These are phyloP conservation scores for Myochromella boudieri DNA, from an alignment of 768 basidiomycete genomes.

Conservation along the genomic window DNA sequence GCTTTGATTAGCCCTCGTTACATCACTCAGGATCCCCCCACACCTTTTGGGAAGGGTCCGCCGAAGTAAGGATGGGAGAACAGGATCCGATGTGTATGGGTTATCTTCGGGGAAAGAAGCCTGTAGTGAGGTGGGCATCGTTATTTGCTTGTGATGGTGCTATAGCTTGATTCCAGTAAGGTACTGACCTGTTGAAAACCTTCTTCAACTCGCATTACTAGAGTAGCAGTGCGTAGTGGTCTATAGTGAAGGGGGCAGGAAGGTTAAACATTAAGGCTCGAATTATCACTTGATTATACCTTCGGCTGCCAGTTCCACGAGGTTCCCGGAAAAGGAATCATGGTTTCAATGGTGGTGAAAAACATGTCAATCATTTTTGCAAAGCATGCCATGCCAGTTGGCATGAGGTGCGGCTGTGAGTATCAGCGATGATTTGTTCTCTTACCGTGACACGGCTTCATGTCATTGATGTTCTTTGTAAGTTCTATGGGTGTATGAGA, in stretches of 20 bases:
- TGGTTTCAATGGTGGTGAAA: conserved; percentile 1
- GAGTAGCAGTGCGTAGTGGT: no score
- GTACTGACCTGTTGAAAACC: conserved; percentile 59
- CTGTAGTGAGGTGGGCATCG: no score
- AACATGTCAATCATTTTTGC: conserved; percentile 8
- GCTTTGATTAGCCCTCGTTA: background rate
- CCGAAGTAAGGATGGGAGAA: conserved; percentile 59
- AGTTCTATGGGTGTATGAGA: no score
- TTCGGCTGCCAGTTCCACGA: no score
- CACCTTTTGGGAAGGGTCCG: conserved; percentile 52
- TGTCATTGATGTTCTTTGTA: no score
- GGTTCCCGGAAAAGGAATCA: background rate
- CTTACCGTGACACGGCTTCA: no score
- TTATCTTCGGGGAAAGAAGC: conserved; percentile 55
- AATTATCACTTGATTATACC: conserved; percentile 8
- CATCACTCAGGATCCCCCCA: conserved; percentile 3
- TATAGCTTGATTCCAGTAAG: background rate
- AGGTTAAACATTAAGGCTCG: background rate
- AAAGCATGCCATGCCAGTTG: conserved; percentile 5
- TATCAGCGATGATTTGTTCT: background rate
- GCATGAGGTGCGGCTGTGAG: background rate
- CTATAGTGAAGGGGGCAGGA: background rate
- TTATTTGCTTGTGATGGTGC: no score
- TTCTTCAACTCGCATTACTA: conserved; percentile 59
- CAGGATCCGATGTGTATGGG: conserved; percentile 60